phyloP scores from a whole-genome alignment of 202 grass and related monocot genomes.

The Saccharum hybrid region DNA sequence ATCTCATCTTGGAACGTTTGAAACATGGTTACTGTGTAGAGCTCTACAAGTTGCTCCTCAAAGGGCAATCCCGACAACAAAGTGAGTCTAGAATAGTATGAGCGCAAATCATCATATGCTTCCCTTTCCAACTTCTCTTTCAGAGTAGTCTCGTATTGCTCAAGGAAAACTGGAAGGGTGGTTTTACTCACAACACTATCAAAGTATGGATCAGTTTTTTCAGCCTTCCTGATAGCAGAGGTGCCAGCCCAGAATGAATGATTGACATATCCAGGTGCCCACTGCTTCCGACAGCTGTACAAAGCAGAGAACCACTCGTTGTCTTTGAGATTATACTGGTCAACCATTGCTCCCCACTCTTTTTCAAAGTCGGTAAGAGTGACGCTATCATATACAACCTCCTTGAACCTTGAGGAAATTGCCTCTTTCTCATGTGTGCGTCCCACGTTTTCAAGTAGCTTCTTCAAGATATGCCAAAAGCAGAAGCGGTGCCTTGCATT shows the following conservation, averaged over 20 bases:
- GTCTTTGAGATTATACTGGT: conserved; percentile 69
- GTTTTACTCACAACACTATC: conserved; percentile 82
- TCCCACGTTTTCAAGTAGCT: conserved; percentile 70
- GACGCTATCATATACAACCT: conserved; percentile 83
- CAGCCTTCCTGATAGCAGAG: conserved; percentile 70
- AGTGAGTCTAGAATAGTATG: conserved; percentile 82
- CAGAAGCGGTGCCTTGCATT: conserved; percentile 74
- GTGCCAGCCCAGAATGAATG: conserved; percentile 95
- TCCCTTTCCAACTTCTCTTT: conserved; percentile 90
- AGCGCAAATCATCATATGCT: conserved; percentile 87
- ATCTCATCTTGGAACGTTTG: conserved; percentile 89
- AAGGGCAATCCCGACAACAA: conserved; percentile 80
- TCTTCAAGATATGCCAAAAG: conserved; percentile 89
- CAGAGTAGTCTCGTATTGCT: conserved; percentile 74
- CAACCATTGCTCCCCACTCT: conserved; percentile 78
- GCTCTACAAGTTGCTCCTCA: conserved; percentile 82
- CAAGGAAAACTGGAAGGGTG: conserved; percentile 75
- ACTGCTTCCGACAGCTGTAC: conserved; percentile 76
- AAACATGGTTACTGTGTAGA: conserved; percentile 85
- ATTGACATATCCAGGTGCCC: conserved; percentile 93
- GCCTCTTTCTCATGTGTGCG: conserved; percentile 62
- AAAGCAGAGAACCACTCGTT: conserved; percentile 74
- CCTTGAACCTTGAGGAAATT: conserved; percentile 67
- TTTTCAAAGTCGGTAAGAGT: conserved; percentile 87
- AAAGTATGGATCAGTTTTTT: conserved; percentile 78